phyloP scores from a whole-genome alignment of 2,329 filamentous ascomycete species.

The Claviceps sorghi region DNA sequence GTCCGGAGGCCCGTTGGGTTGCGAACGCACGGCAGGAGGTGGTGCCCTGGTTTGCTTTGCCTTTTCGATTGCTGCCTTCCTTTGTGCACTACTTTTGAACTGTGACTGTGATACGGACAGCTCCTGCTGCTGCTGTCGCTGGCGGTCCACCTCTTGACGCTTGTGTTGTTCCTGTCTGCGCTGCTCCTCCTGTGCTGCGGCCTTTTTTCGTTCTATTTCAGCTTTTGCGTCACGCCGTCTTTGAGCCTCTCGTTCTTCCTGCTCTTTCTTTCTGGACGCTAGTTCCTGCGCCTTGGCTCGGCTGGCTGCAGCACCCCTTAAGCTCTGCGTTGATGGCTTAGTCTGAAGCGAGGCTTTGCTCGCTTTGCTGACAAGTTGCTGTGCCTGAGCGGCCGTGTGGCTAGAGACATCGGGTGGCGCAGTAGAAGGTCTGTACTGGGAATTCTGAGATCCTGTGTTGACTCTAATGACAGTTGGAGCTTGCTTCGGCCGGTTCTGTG shows the following conservation, averaged over 20 bases:
- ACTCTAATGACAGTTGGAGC: conserved; percentile 57
- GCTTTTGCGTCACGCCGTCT: conserved; percentile 69
- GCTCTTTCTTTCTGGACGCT: conserved; percentile 70
- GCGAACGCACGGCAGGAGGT: conserved; percentile 41
- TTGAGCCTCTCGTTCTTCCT: conserved; percentile 66
- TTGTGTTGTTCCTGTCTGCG: conserved; percentile 42
- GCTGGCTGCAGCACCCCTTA: conserved; percentile 44
- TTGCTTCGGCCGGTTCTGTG: conserved; percentile 43
- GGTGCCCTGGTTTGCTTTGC: conserved; percentile 51
- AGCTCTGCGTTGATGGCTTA: conserved; percentile 40
- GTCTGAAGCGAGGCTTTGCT: conserved; percentile 52
- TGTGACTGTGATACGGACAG: conserved; percentile 46
- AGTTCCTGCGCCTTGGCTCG: conserved; percentile 59
- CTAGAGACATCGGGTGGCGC: conserved; percentile 33
- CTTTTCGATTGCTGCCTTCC: conserved; percentile 48
- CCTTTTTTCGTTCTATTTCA: conserved; percentile 64
- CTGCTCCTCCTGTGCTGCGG: conserved; percentile 51
- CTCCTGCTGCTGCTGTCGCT: conserved; percentile 46
- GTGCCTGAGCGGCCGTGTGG: conserved; percentile 22
- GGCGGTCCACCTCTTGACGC: conserved; percentile 46
- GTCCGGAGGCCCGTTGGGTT: conserved; percentile 37
- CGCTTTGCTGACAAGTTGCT: conserved; percentile 44
- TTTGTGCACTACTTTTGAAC: conserved; percentile 50
- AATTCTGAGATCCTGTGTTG: conserved; percentile 49
- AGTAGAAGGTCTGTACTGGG: conserved; percentile 43